phyloP scores from a whole-genome alignment of 2,329 filamentous ascomycete species.

The Kalmusia sp. region DNA sequence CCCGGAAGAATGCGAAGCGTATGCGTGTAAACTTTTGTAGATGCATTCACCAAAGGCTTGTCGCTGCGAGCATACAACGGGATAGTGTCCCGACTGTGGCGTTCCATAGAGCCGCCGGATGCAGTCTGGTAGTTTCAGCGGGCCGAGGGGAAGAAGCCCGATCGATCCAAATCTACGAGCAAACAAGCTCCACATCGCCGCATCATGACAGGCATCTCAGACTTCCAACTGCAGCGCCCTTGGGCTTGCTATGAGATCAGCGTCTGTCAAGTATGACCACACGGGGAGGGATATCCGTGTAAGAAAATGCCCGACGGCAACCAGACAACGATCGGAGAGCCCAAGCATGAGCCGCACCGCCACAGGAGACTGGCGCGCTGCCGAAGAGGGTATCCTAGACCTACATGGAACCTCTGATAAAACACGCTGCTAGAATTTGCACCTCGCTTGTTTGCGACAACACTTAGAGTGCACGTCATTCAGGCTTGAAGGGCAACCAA shows the following conservation, averaged over 20 bases:
- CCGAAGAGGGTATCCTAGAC: not conserved
- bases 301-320: conserved; percentile 2
- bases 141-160: conserved; percentile 7
- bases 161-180: conserved; percentile 8
- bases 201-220: not conserved
- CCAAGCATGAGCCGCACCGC: conserved; percentile 3
- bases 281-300: not conserved
- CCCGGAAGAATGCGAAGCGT: not conserved
- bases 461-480: too few relatives aligned
- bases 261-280: not conserved
- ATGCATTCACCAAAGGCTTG: not conserved
- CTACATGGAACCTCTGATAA: not conserved
- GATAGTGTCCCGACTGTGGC: conserved; percentile 9
- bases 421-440: too few relatives aligned
- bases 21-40: not conserved
- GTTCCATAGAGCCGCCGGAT: conserved; percentile 3
- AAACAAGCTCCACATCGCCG: conserved; percentile 4
- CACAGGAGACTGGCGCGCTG: not conserved
- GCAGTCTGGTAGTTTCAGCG: conserved; percentile 8
- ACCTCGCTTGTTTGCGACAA: too few relatives aligned
- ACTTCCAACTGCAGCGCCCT: not conserved
- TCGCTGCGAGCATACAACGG: too few relatives aligned
- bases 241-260: conserved; percentile 12
- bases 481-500: not conserved
- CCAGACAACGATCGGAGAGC: conserved; percentile 2